These are phyloP conservation scores for Apiospora arundinis DNA, from an alignment of 2,329 filamentous ascomycete genomes.

Conservation along the genomic window DNA sequence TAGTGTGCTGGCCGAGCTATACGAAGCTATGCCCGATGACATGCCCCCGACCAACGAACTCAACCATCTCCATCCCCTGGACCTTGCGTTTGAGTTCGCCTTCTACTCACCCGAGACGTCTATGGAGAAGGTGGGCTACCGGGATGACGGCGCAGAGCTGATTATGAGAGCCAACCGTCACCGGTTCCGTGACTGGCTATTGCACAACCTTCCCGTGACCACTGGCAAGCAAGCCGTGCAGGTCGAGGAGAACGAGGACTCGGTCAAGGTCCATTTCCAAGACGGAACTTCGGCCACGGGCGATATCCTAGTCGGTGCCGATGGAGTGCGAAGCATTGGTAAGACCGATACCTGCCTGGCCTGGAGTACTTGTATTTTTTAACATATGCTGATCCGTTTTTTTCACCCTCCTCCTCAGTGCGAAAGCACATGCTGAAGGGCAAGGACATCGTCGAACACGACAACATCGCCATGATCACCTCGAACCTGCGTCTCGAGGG, in stretches of 20 bases:
- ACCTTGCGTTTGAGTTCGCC: conserved; percentile 27
- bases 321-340: conserved; percentile 46
- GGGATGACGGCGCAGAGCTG: background rate
- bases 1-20: conserved; percentile 15
- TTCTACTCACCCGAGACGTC: conserved; percentile 22
- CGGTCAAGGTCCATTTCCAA: background rate
- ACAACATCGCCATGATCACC: conserved; percentile 36
- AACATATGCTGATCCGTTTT: background rate
- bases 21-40: conserved; percentile 22
- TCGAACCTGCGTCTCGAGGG: conserved; percentile 37
- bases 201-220: background rate
- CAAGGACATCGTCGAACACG: conserved; percentile 34
- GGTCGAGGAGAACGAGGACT: background rate
- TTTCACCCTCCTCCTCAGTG: conserved; percentile 27
- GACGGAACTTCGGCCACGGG: conserved; percentile 36
- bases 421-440: conserved; percentile 39
- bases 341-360: background rate
- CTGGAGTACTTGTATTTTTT: background rate
- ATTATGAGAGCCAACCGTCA: conserved; percentile 3
- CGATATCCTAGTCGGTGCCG: conserved; percentile 51
- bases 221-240: background rate
- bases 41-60: conserved; percentile 29
- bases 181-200: background rate
- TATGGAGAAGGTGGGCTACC: conserved; percentile 23
- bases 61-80: conserved; percentile 28